phyloP scores from a whole-genome alignment of 2,329 filamentous ascomycete species.

The Chrysoporthe deuterocubensis region DNA sequence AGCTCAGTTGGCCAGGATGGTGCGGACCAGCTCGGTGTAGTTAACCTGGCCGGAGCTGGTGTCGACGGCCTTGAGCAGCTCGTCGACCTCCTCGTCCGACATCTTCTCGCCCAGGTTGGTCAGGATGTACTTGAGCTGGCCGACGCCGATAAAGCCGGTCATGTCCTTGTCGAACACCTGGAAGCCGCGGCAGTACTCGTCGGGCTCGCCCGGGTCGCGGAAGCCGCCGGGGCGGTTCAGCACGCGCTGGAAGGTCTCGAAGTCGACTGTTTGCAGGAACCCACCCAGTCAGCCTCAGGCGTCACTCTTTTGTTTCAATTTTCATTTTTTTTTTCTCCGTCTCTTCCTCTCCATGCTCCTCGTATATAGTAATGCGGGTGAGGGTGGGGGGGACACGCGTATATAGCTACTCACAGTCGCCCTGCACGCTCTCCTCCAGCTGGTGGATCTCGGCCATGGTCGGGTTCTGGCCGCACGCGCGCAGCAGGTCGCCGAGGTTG shows the following conservation, averaged over 20 bases:
- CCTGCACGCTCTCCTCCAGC: slow-evolving; percentile 85
- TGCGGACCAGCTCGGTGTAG: slow-evolving; percentile 89
- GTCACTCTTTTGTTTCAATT: neutral
- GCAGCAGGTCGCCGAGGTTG: slow-evolving; percentile 88
- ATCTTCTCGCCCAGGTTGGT: slow-evolving; percentile 99
- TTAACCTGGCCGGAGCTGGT: slow-evolving; percentile 96
- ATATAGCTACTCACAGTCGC: slow-evolving; percentile 76
- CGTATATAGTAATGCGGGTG: neutral
- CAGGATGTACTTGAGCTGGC: slow-evolving; percentile 96
- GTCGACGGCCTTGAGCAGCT: slow-evolving; percentile 97
- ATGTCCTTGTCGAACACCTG: slow-evolving; percentile 99
- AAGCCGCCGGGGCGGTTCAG: slow-evolving; percentile 98
- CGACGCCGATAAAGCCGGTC: slow-evolving; percentile 96
- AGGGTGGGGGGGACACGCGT: neutral
- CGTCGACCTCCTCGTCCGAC: slow-evolving; percentile 97
- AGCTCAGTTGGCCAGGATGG: slow-evolving; percentile 79
- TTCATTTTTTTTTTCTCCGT: neutral
- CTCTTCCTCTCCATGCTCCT: neutral
- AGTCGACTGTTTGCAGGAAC: slow-evolving; percentile 72
- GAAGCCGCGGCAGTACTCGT: slow-evolving; percentile 98
- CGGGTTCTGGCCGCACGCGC: slow-evolving; percentile 97
- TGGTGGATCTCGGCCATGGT: slow-evolving; percentile 92
- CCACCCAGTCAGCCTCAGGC: neutral
- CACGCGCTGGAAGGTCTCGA: slow-evolving; percentile 94
- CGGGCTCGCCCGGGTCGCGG: slow-evolving; percentile 95